Evolutionary conservation across 2,329 filamentous ascomycete species (phyloP).

Genomic region (Lomentospora prolificans): DNA sequence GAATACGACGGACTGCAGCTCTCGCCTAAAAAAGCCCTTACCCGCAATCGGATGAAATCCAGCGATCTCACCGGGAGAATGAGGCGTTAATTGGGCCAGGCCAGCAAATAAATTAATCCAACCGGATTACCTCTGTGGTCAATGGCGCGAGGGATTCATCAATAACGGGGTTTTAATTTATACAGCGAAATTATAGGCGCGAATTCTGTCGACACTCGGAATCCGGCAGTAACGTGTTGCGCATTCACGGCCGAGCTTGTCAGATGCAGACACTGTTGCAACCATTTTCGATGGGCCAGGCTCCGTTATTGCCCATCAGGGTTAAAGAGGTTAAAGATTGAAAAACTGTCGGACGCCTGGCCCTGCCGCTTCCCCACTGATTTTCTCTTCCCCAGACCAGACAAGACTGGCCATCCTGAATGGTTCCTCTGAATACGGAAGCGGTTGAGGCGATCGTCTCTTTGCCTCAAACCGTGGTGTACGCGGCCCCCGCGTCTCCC

Average conservation of each 20-base stretch:
- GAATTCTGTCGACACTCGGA: background rate
- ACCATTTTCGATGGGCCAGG: no score
- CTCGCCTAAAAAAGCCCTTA: background rate
- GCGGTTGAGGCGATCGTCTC: no score
- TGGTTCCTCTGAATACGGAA: no score
- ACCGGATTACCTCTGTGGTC: background rate
- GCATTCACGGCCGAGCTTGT: background rate
- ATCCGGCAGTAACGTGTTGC: background rate
- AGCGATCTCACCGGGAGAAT: background rate
- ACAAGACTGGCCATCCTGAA: no score
- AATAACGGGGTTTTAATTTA: background rate
- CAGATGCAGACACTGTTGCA: background rate
- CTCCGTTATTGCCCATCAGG: no score
- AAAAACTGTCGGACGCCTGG: no score
- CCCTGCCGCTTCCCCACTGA: no score
- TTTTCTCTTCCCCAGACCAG: no score
- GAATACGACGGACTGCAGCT: slow-evolving; percentile 2
- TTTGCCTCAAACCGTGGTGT: no score
- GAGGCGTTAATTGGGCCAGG: background rate
- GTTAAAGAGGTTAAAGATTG: no score
- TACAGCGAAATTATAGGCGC: background rate
- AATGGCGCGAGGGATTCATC: background rate
- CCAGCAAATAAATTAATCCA: background rate
- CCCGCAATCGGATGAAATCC: background rate
- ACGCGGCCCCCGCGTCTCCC: no score